These are phyloP conservation scores for Claviceps africana DNA, from an alignment of 2,329 filamentous ascomycete genomes.

Conservation along the genomic window DNA sequence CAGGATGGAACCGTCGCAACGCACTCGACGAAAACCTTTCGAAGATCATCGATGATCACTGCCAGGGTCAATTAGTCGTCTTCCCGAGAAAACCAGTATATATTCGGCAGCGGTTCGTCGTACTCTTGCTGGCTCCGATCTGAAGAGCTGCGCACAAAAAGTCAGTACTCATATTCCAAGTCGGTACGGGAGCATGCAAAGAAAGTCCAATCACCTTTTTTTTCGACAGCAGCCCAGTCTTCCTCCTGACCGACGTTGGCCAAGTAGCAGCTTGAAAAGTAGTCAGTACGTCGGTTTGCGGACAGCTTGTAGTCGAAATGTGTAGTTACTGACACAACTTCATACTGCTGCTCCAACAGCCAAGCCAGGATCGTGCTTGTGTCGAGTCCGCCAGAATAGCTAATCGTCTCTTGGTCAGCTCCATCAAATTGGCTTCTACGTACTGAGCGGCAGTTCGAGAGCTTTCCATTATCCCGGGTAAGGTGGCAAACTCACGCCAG, in stretches of 20 bases:
- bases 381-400: slow-evolving; percentile 20
- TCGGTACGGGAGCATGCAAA: slow-evolving; percentile 15
- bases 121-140: slow-evolving; percentile 1
- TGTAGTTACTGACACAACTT: slow-evolving; percentile 5
- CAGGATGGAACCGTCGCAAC: neutral
- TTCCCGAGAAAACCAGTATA: neutral
- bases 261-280: slow-evolving; percentile 1
- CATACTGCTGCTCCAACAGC: slow-evolving; percentile 21
- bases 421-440: neutral
- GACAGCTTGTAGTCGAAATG: slow-evolving; percentile 23
- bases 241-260: slow-evolving; percentile 44
- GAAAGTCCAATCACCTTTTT: slow-evolving; percentile 39
- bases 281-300: slow-evolving; percentile 30
- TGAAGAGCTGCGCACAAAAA: neutral
- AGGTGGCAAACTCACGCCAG: neutral
- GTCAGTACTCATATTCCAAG: neutral
- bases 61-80: neutral
- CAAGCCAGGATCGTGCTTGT: slow-evolving; percentile 28
- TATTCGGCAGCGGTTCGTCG: neutral
- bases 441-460: neutral
- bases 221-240: slow-evolving; percentile 54
- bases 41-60: slow-evolving; percentile 46
- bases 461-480: neutral
- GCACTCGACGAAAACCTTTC: slow-evolving; percentile 55
- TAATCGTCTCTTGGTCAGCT: neutral